Evolutionary conservation across 148 eudicot genomes (phyloP), one percentile per base, ranked within the genome.

Genomic region (Chenopodium quinoa): DNA sequence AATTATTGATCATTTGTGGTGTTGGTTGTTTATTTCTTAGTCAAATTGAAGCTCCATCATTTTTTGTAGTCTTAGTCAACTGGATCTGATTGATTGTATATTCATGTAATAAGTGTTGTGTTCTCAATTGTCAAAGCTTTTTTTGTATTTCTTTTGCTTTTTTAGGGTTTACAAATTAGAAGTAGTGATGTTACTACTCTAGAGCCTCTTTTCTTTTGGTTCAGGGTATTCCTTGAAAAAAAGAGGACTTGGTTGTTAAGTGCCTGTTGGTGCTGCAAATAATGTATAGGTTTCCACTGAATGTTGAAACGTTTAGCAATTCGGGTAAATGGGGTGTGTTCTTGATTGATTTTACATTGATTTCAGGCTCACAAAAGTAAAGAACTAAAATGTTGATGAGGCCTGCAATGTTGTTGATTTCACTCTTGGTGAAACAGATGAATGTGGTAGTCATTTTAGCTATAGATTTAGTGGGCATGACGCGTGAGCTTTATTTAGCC

Each of bases 1-100:
- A 96, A 96, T 84, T 96, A 96, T 76, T 96, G 88, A 93, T 65
- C 73, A 27, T 37, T 48, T 71, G 32, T 72, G 73, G 56, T 46
- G 60, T 60, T 58, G 31, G 37, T 64, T 66, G 62, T 83, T 66
- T 58, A 66, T 65, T 27, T 17, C 75, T 25, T 34, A 32, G 56
- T 65, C 29, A 19, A 27, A 23, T 63, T 71, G 78, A 65, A 56
- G 82, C 20, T 73, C 27, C 68, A 17, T 16, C 60, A 44, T 37
- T 77, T 82, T 58, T 82, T 69, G 64, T 79, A 74, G 34, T 29
- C 77, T 16, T 40, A 79, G 73, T 56, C 48, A 20, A 46, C n/a
- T 31, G 77, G 19, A 32, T 46, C 11, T 47, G 72, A 62, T 78
- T 73, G 66, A 8, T 72, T 83, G 85, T 83, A 78, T 31, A 78